These are phyloP conservation scores for Lachancea dasiensis DNA, from an alignment of 805 yeast genomes.

Conservation along the genomic window DNA sequence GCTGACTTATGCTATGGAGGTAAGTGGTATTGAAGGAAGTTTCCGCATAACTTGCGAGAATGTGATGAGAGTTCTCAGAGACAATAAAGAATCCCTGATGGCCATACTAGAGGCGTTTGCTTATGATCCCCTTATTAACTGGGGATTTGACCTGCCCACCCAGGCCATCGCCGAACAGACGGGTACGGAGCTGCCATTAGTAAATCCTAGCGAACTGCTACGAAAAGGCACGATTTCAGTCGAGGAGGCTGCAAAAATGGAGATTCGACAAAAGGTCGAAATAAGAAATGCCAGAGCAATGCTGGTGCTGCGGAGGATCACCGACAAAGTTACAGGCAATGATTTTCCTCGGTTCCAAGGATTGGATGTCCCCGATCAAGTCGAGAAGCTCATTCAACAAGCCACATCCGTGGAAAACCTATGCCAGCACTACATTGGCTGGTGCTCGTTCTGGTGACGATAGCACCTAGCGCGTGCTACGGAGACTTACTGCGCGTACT, in stretches of 20 bases:
- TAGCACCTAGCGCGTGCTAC: neutral
- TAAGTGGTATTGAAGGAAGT: slow-evolving; percentile 96
- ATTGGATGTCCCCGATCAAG: slow-evolving; percentile 81
- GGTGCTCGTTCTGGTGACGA: slow-evolving; percentile 97
- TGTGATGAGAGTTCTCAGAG: slow-evolving; percentile 91
- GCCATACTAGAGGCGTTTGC: slow-evolving; percentile 98
- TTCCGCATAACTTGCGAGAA: slow-evolving; percentile 95
- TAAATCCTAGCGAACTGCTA: slow-evolving; percentile 63
- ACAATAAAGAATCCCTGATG: slow-evolving; percentile 92
- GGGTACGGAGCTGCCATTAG: slow-evolving; percentile 60
- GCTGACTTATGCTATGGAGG: slow-evolving; percentile 98
- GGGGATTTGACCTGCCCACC: slow-evolving; percentile 96
- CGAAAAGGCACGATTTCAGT: slow-evolving; percentile 72
- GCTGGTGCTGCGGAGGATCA: slow-evolving; percentile 79
- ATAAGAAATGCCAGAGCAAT: slow-evolving; percentile 86
- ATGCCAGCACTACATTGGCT: slow-evolving; percentile 95
- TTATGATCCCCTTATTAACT: slow-evolving; percentile 93
- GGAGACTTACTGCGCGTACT: slow-evolving; percentile 8
- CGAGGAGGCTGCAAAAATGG: slow-evolving; percentile 66
- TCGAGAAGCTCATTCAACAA: slow-evolving; percentile 87
- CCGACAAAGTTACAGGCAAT: slow-evolving; percentile 89
- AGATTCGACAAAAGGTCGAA: slow-evolving; percentile 61
- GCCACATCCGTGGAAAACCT: slow-evolving; percentile 94
- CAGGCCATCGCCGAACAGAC: slow-evolving; percentile 69
- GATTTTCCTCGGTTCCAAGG: slow-evolving; percentile 73